These are phyloP conservation scores for Chlamydomonas sphaeroides DNA, from an alignment of 139 green algal species.

Conservation along the genomic window DNA sequence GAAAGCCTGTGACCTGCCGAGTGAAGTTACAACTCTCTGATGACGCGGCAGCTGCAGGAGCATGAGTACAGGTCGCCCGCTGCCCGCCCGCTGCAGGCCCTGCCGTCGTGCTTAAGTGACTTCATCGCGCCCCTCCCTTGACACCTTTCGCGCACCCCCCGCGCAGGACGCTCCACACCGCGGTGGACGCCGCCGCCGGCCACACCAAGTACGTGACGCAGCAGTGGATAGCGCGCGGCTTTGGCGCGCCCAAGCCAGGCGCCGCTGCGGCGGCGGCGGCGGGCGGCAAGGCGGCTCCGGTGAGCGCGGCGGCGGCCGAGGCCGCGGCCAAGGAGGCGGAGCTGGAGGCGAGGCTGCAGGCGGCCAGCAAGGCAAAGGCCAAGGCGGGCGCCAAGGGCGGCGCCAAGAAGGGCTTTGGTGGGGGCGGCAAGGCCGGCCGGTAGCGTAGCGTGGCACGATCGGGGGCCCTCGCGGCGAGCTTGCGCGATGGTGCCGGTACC, in stretches of 20 bases:
- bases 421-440: background rate
- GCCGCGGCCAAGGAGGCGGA: background rate
- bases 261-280: background rate
- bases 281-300: background rate
- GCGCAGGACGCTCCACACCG: slow-evolving; percentile 71
- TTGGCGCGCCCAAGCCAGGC: background rate
- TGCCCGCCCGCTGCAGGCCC: no score
- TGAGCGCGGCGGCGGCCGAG: background rate
- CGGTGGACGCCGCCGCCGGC: slow-evolving; percentile 60
- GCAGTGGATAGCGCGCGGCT: slow-evolving; percentile 73
- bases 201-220: slow-evolving; percentile 79
- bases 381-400: slow-evolving; percentile 1
- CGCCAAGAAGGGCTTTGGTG: background rate
- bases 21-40: no score
- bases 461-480: no score
- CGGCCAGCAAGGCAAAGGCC: background rate
- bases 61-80: no score
- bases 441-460: no score
- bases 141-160: no score
- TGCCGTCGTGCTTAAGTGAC: no score
- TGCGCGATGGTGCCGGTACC: no score
- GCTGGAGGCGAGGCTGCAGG: background rate
- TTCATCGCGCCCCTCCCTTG: no score
- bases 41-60: no score
- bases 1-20: no score